Evolutionary conservation across 1,139 yeast genomes (phyloP), one percentile per base, ranked within the genome.

Genomic region (Candida labiduridarum): DNA sequence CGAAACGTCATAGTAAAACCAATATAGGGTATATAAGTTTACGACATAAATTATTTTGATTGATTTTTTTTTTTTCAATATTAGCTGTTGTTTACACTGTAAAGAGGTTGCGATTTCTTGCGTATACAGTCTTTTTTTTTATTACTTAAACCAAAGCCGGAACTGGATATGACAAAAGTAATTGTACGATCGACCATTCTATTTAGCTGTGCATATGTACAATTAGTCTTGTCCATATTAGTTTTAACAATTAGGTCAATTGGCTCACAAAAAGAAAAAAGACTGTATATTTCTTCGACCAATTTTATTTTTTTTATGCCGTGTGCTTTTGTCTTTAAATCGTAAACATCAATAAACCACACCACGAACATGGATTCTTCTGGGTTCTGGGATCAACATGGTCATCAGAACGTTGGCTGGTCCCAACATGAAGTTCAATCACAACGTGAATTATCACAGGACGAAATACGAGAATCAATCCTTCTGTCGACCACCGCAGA

Each of bases 401-500:
- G 51, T 11, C 22, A 22, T 9, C 22, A 39, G 40, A 36, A 34
- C 39, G 7, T 40, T 14, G 7, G 22, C 10, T 34, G 14, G 18
- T 18, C 44, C 4, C 66, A 65, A 31, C 76, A 71, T 54, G 68
- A 68, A 52, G 61, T 72, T 0, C 74, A 67, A 49, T 57, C 67
- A 2, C 78, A 72, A 54, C 67, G 63, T 10, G 61, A 63, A 16
- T 68, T 72, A 30, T 68, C 78, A 1, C 70, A 62, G 33, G 69
- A 68, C 30, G 77, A 72, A 54, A 56, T 72, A 11, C 60, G 71
- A 34, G 74, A 71, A 51, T 67, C 75, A 2, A 61, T 71, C 16
- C 63, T 66, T 4, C 60, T 68, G 5, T 62, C 65, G 1, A 47
- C 59, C 18, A 42, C 49, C 1, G 14, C 45, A 10, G 48, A 52